phyloP scores from a whole-genome alignment of 345 rosid species.

The Lumnitzera racemosa region DNA sequence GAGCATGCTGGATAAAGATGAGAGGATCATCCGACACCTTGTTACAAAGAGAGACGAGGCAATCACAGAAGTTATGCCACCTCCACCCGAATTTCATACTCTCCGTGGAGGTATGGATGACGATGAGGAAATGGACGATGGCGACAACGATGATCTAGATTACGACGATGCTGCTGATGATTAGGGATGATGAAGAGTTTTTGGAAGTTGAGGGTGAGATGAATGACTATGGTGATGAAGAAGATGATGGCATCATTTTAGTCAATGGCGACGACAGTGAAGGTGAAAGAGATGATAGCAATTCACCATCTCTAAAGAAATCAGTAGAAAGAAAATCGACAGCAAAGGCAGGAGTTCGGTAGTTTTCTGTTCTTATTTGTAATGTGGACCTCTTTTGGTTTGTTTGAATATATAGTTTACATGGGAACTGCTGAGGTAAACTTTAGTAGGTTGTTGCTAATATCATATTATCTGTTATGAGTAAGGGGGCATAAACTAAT shows the following conservation, averaged over 20 bases:
- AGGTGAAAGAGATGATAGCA: slow-evolving; percentile 1
- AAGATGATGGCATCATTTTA: slow-evolving; percentile 6
- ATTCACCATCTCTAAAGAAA: slow-evolving; percentile 11
- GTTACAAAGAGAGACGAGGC: slow-evolving; percentile 81
- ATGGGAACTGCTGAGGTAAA: too few relatives aligned
- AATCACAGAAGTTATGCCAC: slow-evolving; percentile 65
- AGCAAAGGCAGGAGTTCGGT: slow-evolving; percentile 12
- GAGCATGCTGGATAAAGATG: slow-evolving; percentile 68
- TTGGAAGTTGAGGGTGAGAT: slow-evolving; percentile 14
- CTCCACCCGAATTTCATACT: slow-evolving; percentile 79
- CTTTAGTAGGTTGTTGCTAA: too few relatives aligned
- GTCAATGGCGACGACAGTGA: slow-evolving; percentile 21
- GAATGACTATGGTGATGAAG: slow-evolving; percentile 20
- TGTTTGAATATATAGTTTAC: too few relatives aligned
- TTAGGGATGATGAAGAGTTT: slow-evolving; percentile 15
- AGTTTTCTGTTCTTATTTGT: neutral
- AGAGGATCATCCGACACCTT: slow-evolving; percentile 81
- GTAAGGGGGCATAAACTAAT: too few relatives aligned
- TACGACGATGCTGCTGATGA: slow-evolving; percentile 19
- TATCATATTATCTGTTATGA: too few relatives aligned
- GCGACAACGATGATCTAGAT: slow-evolving; percentile 23
- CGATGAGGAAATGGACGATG: slow-evolving; percentile 43
- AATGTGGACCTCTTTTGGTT: too few relatives aligned
- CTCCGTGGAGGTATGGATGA: slow-evolving; percentile 38
- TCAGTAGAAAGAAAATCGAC: slow-evolving; percentile 9